phyloP scores from a whole-genome alignment of 768 basidiomycete genomes.

The Lentinula sp. region DNA sequence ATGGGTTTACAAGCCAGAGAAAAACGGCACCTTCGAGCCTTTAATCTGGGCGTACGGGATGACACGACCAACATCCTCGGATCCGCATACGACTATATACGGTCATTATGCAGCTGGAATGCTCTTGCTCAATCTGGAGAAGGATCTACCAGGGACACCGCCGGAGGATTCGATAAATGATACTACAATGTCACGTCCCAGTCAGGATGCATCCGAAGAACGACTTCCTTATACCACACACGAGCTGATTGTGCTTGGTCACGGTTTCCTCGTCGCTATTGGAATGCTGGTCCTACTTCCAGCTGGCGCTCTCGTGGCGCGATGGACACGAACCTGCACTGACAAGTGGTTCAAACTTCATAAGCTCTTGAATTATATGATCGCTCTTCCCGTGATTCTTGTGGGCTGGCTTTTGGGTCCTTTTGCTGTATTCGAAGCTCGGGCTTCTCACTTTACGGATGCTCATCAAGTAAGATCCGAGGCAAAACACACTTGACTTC shows the following conservation, averaged over 20 bases:
- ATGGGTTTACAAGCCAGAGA: conserved; percentile 14
- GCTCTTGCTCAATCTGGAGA: conserved; percentile 26
- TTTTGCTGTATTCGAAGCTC: conserved; percentile 35
- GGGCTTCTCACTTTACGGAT: conserved; percentile 37
- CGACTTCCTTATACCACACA: conserved; percentile 18
- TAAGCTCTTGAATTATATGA: conserved; percentile 37
- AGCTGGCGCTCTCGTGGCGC: conserved; percentile 43
- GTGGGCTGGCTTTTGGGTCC: conserved; percentile 45
- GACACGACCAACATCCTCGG: conserved; percentile 18
- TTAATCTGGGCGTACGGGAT: conserved; percentile 34
- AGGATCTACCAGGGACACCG: conserved; percentile 13
- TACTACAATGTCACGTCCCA: conserved; percentile 3
- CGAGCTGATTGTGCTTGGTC: conserved; percentile 42
- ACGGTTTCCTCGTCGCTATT: conserved; percentile 44
- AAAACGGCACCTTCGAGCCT: conserved; percentile 18
- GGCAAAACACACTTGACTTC: background rate
- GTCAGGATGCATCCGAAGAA: background rate
- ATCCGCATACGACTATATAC: conserved; percentile 22
- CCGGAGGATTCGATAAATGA: conserved; percentile 8
- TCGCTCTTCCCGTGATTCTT: conserved; percentile 44
- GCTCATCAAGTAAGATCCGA: conserved; percentile 37
- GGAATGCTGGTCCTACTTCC: conserved; percentile 57
- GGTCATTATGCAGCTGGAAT: conserved; percentile 29
- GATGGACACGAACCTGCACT: conserved; percentile 46
- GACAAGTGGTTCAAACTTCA: conserved; percentile 55